Conservation (phyloP, 2,329 filamentous ascomycete genomes). For the Fusarium piperis region DNA sequence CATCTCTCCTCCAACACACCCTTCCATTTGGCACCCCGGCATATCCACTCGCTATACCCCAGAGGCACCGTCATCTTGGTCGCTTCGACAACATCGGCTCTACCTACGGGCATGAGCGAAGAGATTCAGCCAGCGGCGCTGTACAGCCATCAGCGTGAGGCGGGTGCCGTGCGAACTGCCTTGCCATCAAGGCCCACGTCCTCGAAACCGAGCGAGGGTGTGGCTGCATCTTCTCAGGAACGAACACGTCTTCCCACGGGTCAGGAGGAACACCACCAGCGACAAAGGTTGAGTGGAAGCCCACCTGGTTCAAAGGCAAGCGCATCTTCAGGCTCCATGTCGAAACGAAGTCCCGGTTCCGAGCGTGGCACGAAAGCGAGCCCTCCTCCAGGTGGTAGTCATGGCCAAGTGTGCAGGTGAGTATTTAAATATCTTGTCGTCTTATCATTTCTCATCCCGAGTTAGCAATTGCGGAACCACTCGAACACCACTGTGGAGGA, state of each 20-base stretch:
- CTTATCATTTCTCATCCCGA: slow-evolving; percentile 2
- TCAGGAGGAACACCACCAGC: slow-evolving; percentile 32
- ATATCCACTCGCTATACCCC: slow-evolving; percentile 3
- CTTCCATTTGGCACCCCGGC: not conserved
- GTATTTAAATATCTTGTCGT: slow-evolving; percentile 33
- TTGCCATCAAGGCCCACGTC: slow-evolving; percentile 52
- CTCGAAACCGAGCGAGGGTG: slow-evolving; percentile 42
- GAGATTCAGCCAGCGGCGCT: slow-evolving; percentile 38
- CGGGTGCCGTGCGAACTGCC: slow-evolving; percentile 47
- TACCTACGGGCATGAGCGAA: slow-evolving; percentile 46
- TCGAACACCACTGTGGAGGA: slow-evolving; percentile 91
- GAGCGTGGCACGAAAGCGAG: slow-evolving; percentile 35
- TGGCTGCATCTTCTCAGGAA: slow-evolving; percentile 26
- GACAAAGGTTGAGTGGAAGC: slow-evolving; percentile 36
- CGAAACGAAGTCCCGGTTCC: slow-evolving; percentile 45
- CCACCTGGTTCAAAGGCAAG: slow-evolving; percentile 43
- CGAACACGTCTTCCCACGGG: slow-evolving; percentile 38
- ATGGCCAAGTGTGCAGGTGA: slow-evolving; percentile 75
- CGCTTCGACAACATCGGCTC: slow-evolving; percentile 8
- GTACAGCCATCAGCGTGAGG: slow-evolving; percentile 45
- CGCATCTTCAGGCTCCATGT: slow-evolving; percentile 36
- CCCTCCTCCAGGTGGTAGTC: slow-evolving; percentile 37
- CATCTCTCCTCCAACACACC: slow-evolving; percentile 15
- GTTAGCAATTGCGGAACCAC: slow-evolving; percentile 93
- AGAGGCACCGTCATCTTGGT: slow-evolving; percentile 2